Evolutionary conservation across 495 filamentous ascomycete genomes (phyloP).

Genomic region (Astrocystis sublimbata): DNA sequence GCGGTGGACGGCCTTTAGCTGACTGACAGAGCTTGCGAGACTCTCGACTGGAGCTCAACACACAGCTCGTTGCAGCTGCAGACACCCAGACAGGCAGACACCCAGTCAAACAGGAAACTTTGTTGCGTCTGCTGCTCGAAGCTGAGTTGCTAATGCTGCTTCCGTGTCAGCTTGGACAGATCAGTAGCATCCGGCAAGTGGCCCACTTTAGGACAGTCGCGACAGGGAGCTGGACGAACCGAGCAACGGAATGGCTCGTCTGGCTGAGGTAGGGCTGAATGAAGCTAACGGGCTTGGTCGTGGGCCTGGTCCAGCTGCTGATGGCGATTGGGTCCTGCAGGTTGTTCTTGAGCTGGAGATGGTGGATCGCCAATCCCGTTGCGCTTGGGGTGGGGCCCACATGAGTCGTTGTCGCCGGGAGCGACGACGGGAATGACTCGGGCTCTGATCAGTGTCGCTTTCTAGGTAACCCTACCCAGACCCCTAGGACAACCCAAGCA

Average conservation of each 20-base stretch:
- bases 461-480: no score
- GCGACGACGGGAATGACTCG: neutral
- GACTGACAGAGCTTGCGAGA: neutral
- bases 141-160: neutral
- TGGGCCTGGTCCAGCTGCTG: neutral
- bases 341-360: neutral
- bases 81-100: neutral
- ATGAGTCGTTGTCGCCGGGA: neutral
- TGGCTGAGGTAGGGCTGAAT: constrained; percentile 13
- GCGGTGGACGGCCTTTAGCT: neutral
- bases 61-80: neutral
- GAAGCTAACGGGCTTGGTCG: neutral
- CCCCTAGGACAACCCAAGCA: no score
- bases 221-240: constrained; percentile 5
- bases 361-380: neutral
- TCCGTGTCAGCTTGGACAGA: neutral
- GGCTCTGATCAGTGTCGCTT: neutral
- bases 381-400: neutral
- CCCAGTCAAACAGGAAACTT: neutral
- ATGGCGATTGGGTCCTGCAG: neutral
- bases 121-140: neutral
- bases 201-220: neutral
- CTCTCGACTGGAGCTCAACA: neutral
- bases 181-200: neutral
- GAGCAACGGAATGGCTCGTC: constrained; percentile 4